A percentile compares a stretch with the other conserved stretches of the same genome.
Conservation (phyloP, 805 yeast genomes). For the Metschnikowia dekortorum region DNA sequence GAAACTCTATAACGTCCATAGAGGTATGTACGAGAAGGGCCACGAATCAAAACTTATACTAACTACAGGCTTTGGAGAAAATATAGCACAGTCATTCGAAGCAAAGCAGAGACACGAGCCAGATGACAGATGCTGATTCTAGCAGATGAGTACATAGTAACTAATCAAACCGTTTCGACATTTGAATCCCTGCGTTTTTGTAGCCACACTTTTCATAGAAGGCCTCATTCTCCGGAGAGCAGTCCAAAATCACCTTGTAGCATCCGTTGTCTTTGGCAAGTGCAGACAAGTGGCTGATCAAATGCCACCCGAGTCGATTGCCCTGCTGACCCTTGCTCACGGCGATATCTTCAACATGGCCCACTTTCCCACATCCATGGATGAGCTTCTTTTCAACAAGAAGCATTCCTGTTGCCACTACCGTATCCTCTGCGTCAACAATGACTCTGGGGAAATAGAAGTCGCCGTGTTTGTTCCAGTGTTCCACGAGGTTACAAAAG, state of each 20-base stretch:
- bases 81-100: neutral
- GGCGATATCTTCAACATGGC: conserved; percentile 94
- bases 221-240: conserved; percentile 73
- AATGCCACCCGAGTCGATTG: conserved; percentile 63
- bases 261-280: conserved; percentile 63
- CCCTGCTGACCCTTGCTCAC: conserved; percentile 77
- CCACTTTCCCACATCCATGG: conserved; percentile 80
- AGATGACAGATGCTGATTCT: neutral
- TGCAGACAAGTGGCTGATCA: conserved; percentile 59
- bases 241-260: conserved; percentile 86
- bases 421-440: conserved; percentile 41
- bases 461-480: conserved; percentile 52
- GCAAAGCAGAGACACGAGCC: no score
- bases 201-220: conserved; percentile 90
- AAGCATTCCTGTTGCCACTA: conserved; percentile 83
- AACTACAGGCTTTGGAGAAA: conserved; percentile 10
- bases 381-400: conserved; percentile 78
- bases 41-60: neutral
- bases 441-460: conserved; percentile 72
- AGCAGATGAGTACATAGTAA: neutral
- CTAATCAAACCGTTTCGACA: conserved; percentile 47
- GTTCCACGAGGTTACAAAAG: conserved; percentile 48
- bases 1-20: conserved; percentile 70
- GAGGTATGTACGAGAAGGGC: conserved; percentile 43
- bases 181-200: conserved; percentile 59